A percentile compares a stretch with the other conserved stretches of the same genome.
These are phyloP conservation scores for Candida multigemmis DNA, from an alignment of 805 yeast species.

Conservation along the genomic window DNA sequence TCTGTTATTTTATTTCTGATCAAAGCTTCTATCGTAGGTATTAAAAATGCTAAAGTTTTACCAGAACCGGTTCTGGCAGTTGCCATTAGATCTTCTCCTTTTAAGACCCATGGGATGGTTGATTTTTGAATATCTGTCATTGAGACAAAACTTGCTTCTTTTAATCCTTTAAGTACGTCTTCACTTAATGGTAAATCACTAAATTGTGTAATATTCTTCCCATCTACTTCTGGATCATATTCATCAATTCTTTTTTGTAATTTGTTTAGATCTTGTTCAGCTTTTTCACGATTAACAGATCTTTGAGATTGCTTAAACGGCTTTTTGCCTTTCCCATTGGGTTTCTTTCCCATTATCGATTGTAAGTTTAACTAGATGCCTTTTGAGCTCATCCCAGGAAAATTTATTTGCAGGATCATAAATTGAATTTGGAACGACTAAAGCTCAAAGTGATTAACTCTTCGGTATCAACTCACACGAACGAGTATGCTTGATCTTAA, in stretches of 20 bases:
- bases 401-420: no score
- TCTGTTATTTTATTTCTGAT: slow-evolving; percentile 69
- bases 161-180: slow-evolving; percentile 61
- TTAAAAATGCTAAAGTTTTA: slow-evolving; percentile 76
- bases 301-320: slow-evolving; percentile 8
- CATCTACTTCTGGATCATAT: slow-evolving; percentile 35
- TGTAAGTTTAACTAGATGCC: no score
- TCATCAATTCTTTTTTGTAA: slow-evolving; percentile 46
- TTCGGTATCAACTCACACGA: no score
- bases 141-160: slow-evolving; percentile 66
- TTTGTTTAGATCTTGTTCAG: slow-evolving; percentile 24
- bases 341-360: slow-evolving; percentile 10
- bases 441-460: no score
- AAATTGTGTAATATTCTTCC: slow-evolving; percentile 36
- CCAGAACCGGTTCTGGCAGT: slow-evolving; percentile 92
- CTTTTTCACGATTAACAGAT: slow-evolving; percentile 14
- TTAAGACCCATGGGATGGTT: slow-evolving; percentile 66
- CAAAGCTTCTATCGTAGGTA: slow-evolving; percentile 70
- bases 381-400: no score
- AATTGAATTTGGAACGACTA: no score
- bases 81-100: slow-evolving; percentile 73
- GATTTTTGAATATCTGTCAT: slow-evolving; percentile 83
- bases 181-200: slow-evolving; percentile 69
- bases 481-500: no score
- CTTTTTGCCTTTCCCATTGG: slow-evolving; percentile 8